Base-by-base conservation (phyloP, 1,284 basidiomycete genomes). In the Sanghuangporus weigelae region DNA sequence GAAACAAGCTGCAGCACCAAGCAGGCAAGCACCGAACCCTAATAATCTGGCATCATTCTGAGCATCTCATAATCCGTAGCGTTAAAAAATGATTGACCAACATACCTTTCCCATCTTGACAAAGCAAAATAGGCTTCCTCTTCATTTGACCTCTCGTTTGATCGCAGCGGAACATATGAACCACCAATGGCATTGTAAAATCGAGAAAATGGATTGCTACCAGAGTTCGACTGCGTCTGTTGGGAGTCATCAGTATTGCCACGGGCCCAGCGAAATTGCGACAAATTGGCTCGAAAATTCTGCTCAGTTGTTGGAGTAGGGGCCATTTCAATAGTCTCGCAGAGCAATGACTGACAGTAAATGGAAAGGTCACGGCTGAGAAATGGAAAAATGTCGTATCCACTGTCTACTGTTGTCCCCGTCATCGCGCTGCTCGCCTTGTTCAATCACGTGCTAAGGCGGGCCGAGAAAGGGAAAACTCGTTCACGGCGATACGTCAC, bases 111-210 rank as follows among this genome's bases (percentile, higher is more conserved):
- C 93, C 93, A 95, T 75, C 92, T 81, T 50, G 90, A 93, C 58
- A 98, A 77, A 39, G 95, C 94, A 76, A 96, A 94, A 81, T 91
- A 98, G 2, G 96, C 96, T 73, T 98, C 95, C 71, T 99, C 96
- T 75, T 99, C 96, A 73, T 95, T 95, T 40, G 90, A 89, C 48
- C 86, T 81, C 67, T 95, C 93, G 67, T 75, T 85, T 4, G 90
- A 93, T 26, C 95, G 82, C 63, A 98, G 78, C 0, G 97, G 96
- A 53, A 98, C 89, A 71, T 98, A 98, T 72, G 89, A 82, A 57
- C 90, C 85, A 10, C 87, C 84, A 62, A 89, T 76, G 39, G 87
- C 80, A 68, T 89, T 92, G 75, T 92, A 90, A 74, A 91, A 91
- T 19, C 90, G 79, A 23, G 89, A 84, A 73, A 92, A 91, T 42